These are phyloP conservation scores for Alloteropsis semialata DNA, from an alignment of 176 grass and related monocot species.

Conservation along the genomic window DNA sequence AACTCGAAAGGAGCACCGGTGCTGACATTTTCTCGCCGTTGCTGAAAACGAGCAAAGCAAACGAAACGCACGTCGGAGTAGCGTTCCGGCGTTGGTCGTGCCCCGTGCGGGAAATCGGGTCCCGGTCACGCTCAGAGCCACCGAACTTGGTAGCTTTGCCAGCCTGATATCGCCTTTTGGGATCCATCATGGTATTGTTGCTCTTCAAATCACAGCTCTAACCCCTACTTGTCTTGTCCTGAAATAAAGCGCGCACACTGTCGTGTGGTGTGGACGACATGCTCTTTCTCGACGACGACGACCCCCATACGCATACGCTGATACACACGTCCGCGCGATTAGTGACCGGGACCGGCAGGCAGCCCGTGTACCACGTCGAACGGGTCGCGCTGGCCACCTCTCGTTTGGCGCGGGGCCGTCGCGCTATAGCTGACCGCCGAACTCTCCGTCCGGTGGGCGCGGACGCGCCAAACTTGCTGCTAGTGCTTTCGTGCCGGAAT, in stretches of 20 bases:
- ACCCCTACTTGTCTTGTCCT: too few relatives aligned
- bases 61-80: not conserved
- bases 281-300: not conserved
- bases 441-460: not conserved
- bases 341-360: not conserved
- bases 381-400: not conserved
- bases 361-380: too few relatives aligned
- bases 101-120: not conserved
- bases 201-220: not conserved
- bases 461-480: too few relatives aligned
- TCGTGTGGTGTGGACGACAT: too few relatives aligned
- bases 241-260: too few relatives aligned
- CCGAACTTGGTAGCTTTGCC: not conserved
- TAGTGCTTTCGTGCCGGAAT: not conserved
- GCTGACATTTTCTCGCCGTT: not conserved
- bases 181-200: not conserved
- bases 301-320: too few relatives aligned
- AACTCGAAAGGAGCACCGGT: too few relatives aligned
- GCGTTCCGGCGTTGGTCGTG: not conserved
- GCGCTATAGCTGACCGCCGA: not conserved
- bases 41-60: not conserved
- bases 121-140: not conserved
- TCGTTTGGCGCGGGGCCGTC: not conserved
- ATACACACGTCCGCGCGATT: not conserved
- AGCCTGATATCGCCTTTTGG: not conserved